Evolutionary conservation across 2,329 filamentous ascomycete genomes (phyloP).

Genomic region (Clarireedia paspali): DNA sequence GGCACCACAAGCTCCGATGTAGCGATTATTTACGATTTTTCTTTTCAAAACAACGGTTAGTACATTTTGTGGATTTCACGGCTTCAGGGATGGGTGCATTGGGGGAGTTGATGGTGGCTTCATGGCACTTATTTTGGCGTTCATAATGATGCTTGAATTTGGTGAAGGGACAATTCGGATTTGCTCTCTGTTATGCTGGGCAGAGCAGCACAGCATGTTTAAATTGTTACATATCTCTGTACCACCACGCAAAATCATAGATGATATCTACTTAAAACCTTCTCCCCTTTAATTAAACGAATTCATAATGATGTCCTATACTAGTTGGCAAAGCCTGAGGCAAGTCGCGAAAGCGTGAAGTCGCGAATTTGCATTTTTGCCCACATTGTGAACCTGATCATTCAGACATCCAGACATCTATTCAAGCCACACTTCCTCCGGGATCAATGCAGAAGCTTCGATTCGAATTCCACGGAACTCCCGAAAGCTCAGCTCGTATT

Average conservation of each 20-base stretch:
- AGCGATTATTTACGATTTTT: not conserved
- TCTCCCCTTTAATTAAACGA: not conserved
- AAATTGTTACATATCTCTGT: not conserved
- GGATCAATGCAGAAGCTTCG: not conserved
- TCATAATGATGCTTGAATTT: not conserved
- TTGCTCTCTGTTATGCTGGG: not conserved
- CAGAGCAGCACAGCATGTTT: not conserved
- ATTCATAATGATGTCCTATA: not conserved
- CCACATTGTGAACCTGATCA: not conserved
- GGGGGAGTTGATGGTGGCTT: constrained; percentile 6
- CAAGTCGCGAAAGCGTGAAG: not conserved
- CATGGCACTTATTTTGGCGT: constrained; percentile 4
- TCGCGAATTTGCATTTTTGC: not conserved
- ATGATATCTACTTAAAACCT: not conserved
- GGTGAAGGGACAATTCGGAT: not conserved
- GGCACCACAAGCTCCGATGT: constrained; percentile 10
- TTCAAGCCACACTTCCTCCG: not conserved
- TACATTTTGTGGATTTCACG: not conserved
- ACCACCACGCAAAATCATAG: not conserved
- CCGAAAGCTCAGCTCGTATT: not conserved
- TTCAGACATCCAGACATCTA: not conserved
- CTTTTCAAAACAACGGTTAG: not conserved
- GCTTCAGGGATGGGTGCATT: constrained; percentile 3
- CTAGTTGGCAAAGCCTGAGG: not conserved
- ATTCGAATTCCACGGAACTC: not conserved